phyloP scores from a whole-genome alignment of 805 yeast species.

The Cyberlindnera meyerae region DNA sequence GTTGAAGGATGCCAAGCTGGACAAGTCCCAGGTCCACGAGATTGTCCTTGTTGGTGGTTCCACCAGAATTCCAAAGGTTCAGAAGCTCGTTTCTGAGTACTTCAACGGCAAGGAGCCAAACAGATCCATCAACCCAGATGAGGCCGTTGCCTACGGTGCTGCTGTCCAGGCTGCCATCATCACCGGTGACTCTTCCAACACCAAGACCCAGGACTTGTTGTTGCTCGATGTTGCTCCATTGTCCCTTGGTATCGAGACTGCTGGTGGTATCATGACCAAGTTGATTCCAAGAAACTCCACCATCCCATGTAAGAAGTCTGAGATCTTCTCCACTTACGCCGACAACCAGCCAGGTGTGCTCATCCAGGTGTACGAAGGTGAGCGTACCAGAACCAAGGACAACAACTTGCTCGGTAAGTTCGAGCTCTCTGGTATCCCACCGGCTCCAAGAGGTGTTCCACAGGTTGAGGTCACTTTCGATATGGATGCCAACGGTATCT shows the following conservation, averaged over 20 bases:
- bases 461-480: conserved; percentile 74
- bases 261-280: conserved; percentile 99
- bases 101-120: conserved; percentile 98
- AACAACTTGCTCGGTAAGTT: conserved; percentile 77
- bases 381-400: conserved; percentile 85
- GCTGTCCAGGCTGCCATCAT: conserved; percentile 86
- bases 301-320: conserved; percentile 97
- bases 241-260: conserved; percentile 98
- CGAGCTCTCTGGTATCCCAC: conserved; percentile 66
- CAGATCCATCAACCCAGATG: conserved; percentile 95
- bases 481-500: conserved; percentile 54
- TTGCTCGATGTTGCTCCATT: conserved; percentile 98
- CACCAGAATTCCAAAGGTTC: conserved; percentile 98
- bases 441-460: conserved; percentile 76
- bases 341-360: conserved; percentile 99
- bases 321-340: conserved; percentile 95
- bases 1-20: conserved; percentile 87
- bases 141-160: conserved; percentile 86
- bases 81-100: conserved; percentile 93
- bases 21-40: conserved; percentile 89
- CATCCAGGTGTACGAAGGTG: conserved; percentile 98
- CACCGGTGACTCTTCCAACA: conserved; percentile 67
- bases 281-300: conserved; percentile 98
- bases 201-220: conserved; percentile 95
- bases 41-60: conserved; percentile 98